Evolutionary conservation across 2,329 filamentous ascomycete species (phyloP), one percentile per base, ranked within the genome.

Genomic region (Verticillium dahliae): DNA sequence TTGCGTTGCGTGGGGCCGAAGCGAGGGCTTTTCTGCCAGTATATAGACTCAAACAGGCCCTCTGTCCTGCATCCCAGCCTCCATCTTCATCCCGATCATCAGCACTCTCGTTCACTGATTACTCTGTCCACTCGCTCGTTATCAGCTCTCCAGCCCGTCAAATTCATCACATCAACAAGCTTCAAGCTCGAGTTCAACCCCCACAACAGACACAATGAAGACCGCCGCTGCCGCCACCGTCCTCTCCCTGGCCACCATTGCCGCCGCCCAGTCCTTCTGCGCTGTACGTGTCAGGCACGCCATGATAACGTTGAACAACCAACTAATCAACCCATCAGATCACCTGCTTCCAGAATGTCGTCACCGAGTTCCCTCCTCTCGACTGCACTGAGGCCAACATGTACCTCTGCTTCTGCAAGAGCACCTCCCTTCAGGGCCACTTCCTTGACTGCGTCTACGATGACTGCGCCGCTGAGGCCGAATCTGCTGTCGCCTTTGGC

Each of bases 381-480:
- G 62, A 62, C 4, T 72, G 70, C 59, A 72, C 68, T 55, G 70
- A 72, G 60, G 64, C 62, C n/a, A 70, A 67, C 34, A 71, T 70
- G 65, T 72, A 72, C 59, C 65, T 69, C 11, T 72, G 70, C 65
- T 72, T 72, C 66, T 72, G 70, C 61, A 70, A 68, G 10, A 66
- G 62, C 60, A 59, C 66, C 15, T 54, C 57, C 0, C 66, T 71
- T 1, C 70, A 71, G 41, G 35, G 52, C 27, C 67, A 66, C 59
- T 72, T 70, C 61, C 41, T 65, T 2, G 64, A 72, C 18, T 71
- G 70, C 15, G 60, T 62, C 14, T 63, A 64, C 56, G 45, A 50
- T 14, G 56, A 62, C 34, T 68, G 66, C 52, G 59, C 61, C 37
- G 54, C 59, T n/a, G 59, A 65, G 0, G 64, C 62, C 10, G 52